A percentile compares a stretch with the other conserved stretches of the same genome.
These are phyloP conservation scores for Xylariales sp. DNA, from an alignment of 2,329 filamentous ascomycete species.

Conservation along the genomic window DNA sequence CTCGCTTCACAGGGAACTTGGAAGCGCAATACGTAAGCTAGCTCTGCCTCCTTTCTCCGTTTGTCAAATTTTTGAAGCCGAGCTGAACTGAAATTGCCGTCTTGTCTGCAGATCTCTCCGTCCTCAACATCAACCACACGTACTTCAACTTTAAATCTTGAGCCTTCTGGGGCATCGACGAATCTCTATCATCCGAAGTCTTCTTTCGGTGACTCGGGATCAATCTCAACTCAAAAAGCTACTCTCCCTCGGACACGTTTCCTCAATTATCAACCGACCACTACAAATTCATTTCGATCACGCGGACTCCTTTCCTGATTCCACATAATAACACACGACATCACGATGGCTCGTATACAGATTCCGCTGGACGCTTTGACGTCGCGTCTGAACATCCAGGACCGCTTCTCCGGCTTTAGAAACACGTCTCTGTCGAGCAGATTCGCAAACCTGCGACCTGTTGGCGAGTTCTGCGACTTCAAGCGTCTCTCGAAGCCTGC, in stretches of 20 bases:
- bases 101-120: neutral
- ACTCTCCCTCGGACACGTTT: neutral
- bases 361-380: constrained; percentile 90
- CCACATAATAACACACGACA: neutral
- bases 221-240: neutral
- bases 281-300: neutral
- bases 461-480: constrained; percentile 92
- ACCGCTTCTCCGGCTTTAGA: constrained; percentile 80
- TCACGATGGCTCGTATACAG: constrained; percentile 77
- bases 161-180: neutral
- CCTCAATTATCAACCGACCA: neutral
- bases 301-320: neutral
- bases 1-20: neutral
- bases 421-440: constrained; percentile 73
- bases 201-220: neutral
- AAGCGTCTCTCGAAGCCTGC: constrained; percentile 92
- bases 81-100: neutral
- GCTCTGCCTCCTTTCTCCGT: constrained; percentile 4
- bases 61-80: constrained; percentile 1
- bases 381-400: constrained; percentile 79
- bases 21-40: constrained; percentile 8
- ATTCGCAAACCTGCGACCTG: constrained; percentile 86
- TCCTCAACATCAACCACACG: neutral
- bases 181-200: neutral
- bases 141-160: neutral